Conservation (phyloP, 306 rosid species). For the Trifolium repens region DNA sequence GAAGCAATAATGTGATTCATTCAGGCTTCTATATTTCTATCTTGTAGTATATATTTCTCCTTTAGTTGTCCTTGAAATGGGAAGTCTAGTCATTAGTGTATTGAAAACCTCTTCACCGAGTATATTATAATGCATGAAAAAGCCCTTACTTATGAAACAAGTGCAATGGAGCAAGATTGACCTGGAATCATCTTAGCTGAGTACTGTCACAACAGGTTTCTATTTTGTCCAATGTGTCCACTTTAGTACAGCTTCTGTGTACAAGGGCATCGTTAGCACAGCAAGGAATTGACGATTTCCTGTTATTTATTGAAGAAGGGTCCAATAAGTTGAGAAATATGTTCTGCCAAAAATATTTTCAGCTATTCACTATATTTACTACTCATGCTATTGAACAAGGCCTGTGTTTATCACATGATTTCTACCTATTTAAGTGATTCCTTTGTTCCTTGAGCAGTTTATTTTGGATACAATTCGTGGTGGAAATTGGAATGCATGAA, state of each 20-base stretch:
- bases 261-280: no score
- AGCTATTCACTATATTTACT: no score
- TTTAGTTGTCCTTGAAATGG: conserved; percentile 60
- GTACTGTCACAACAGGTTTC: conserved; percentile 63
- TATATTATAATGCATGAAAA: conserved; percentile 57
- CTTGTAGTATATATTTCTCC: conserved; percentile 58
- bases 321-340: no score
- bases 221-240: conserved; percentile 55
- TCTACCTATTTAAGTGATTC: conserved; percentile 9
- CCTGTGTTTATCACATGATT: not conserved
- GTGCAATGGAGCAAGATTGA: conserved; percentile 41
- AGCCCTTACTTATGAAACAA: conserved; percentile 49
- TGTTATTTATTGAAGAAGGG: no score
- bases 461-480: conserved; percentile 73
- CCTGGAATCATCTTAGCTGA: conserved; percentile 53
- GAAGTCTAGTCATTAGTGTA: conserved; percentile 54
- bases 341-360: no score
- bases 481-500: conserved; percentile 63
- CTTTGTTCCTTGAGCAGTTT: conserved; percentile 51
- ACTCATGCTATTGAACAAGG: not conserved
- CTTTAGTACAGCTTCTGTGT: no score
- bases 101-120: conserved; percentile 58
- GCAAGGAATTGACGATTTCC: no score
- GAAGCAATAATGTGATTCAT: no score
- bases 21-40: no score